Conservation (phyloP, 208 protist genomes). For the Leishmania major region DNA sequence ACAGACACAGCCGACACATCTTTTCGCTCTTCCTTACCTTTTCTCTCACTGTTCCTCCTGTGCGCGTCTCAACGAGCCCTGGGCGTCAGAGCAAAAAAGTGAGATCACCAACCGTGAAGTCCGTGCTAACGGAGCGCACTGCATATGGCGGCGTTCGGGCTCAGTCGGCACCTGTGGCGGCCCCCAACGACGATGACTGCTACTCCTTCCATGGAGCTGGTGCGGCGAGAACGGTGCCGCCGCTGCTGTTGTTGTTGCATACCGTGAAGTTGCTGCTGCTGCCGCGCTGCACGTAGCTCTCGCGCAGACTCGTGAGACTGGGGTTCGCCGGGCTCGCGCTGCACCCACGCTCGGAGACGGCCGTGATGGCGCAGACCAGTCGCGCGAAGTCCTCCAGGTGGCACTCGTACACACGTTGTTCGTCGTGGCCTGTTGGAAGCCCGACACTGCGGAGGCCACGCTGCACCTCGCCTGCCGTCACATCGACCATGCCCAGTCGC, state of each 20-base stretch:
- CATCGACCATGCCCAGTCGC: slow-evolving; percentile 52
- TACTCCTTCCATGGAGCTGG: slow-evolving; percentile 9
- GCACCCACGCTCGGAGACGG: slow-evolving; percentile 23
- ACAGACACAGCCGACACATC: neutral
- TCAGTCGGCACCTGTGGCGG: neutral
- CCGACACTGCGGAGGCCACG: slow-evolving; percentile 39
- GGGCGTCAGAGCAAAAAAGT: neutral
- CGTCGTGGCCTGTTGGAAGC: slow-evolving; percentile 28
- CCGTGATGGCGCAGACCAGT: slow-evolving; percentile 31
- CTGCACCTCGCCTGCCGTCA: slow-evolving; percentile 36
- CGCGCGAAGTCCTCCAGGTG: slow-evolving; percentile 35
- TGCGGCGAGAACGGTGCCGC: neutral
- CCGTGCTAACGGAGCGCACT: neutral
- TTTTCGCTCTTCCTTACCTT: neutral
- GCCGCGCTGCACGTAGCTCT: slow-evolving; percentile 22
- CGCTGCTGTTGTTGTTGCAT: slow-evolving; percentile 15
- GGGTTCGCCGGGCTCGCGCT: slow-evolving; percentile 19
- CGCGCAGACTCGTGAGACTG: slow-evolving; percentile 20
- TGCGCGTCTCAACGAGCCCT: neutral
- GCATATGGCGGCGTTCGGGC: neutral
- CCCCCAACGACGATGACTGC: neutral
- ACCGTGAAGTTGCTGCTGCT: slow-evolving; percentile 12
- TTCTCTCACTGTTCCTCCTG: neutral
- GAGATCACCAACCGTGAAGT: neutral
- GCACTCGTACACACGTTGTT: slow-evolving; percentile 30